Evolutionary conservation across 1,139 yeast genomes (phyloP).

Genomic region (Magnusiomyces sp.): DNA sequence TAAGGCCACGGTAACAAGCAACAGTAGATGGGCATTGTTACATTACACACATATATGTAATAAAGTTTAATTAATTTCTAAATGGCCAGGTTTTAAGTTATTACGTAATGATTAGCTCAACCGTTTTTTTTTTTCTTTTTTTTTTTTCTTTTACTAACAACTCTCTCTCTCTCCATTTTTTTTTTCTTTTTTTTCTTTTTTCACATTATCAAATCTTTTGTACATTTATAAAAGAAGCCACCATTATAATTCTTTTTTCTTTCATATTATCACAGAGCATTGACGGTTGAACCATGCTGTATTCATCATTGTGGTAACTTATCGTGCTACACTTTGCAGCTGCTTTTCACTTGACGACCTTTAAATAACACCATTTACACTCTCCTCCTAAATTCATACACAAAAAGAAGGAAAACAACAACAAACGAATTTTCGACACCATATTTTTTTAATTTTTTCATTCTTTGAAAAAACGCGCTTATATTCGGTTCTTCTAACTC

Average conservation of each 20-base stretch:
- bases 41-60: no score
- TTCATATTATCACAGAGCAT: background rate
- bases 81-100: no score
- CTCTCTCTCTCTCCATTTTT: background rate
- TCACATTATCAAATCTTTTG: background rate
- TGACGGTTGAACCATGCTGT: background rate
- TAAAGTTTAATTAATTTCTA: no score
- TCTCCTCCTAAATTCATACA: no score
- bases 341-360: background rate
- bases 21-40: no score
- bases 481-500: no score
- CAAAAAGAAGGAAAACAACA: background rate
- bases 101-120: no score
- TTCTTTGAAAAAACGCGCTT: no score
- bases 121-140: background rate
- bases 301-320: no score
- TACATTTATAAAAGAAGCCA: background rate
- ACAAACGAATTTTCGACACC: background rate
- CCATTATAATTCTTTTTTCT: background rate
- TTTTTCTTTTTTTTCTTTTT: background rate
- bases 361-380: background rate
- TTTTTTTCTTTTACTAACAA: background rate
- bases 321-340: no score
- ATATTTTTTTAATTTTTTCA: background rate
- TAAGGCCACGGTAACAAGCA: no score